These are phyloP conservation scores for Alisma plantagoaquatica DNA, from an alignment of 106 monocot species.

Conservation along the genomic window DNA sequence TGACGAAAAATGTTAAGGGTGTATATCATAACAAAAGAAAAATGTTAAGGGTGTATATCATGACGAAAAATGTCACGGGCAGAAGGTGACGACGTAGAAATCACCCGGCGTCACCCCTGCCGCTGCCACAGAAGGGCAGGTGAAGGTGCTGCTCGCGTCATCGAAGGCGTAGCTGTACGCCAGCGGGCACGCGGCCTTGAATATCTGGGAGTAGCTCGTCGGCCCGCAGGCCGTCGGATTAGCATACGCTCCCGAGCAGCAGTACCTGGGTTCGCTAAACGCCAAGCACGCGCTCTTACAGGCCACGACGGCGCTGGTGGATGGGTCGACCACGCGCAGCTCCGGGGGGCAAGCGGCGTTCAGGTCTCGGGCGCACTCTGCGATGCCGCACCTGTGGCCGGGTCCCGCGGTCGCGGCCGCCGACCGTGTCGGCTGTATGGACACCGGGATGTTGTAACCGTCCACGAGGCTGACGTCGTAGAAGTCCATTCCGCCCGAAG, in stretches of 20 bases:
- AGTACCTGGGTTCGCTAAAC: constrained; percentile 60
- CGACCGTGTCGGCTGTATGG: too few species aligned
- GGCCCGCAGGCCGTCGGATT: constrained; percentile 49
- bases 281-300: constrained; percentile 59
- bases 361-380: constrained; percentile 19
- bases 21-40: too few species aligned
- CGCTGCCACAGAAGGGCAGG: constrained; percentile 35
- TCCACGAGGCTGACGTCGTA: constrained; percentile 21
- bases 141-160: constrained; percentile 68
- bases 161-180: constrained; percentile 83
- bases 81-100: constrained; percentile 55
- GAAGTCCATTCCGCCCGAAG: constrained; percentile 5
- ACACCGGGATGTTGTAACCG: constrained; percentile 69
- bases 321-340: too few species aligned
- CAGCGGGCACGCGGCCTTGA: constrained; percentile 69
- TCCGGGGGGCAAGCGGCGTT: constrained; percentile 14
- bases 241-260: constrained; percentile 61
- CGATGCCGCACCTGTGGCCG: constrained; percentile 18
- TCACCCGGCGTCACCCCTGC: too few species aligned
- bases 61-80: too few species aligned
- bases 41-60: too few species aligned
- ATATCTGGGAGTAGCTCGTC: constrained; percentile 44
- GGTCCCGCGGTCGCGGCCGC: constrained; percentile 8
- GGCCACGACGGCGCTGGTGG: constrained; percentile 21
- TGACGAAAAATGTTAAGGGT: too few species aligned